These are phyloP conservation scores for Solanum sitiens DNA, from an alignment of 257 asterid genomes.

Conservation along the genomic window DNA sequence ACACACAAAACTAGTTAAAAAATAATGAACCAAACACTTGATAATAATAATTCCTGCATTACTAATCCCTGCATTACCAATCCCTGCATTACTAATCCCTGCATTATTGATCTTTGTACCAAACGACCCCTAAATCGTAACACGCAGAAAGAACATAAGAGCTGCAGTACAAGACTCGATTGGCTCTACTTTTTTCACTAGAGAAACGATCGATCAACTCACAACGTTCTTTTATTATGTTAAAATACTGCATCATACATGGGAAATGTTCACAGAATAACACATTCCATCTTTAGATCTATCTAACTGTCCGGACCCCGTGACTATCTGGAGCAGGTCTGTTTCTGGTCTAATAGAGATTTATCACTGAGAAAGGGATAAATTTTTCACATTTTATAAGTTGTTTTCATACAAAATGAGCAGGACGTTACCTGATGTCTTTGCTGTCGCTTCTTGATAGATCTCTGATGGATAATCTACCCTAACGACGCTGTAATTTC, in stretches of 20 bases:
- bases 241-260: neutral
- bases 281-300: constrained; percentile 18
- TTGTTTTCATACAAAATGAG: neutral
- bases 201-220: neutral
- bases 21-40: too few relatives aligned
- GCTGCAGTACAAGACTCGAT: neutral
- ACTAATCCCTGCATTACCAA: too few relatives aligned
- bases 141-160: neutral
- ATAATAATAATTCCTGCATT: too few relatives aligned
- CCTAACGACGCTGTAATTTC: constrained; percentile 55
- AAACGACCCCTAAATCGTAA: too few relatives aligned
- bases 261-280: neutral
- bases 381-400: neutral
- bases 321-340: constrained; percentile 64
- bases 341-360: constrained; percentile 69
- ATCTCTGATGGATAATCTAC: constrained; percentile 72
- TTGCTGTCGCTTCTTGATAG: constrained; percentile 86
- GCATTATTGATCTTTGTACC: too few relatives aligned
- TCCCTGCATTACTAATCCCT: too few relatives aligned
- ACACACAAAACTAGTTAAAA: too few relatives aligned
- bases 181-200: neutral
- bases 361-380: neutral
- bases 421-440: constrained; percentile 55
- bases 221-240: neutral
- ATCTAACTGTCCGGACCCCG: constrained; percentile 37